Percentiles rank a stretch among this genome's conserved stretches.
Evolutionary conservation across 2,329 filamentous ascomycete species (phyloP).

Genomic region (Calonectria hawksworthii): DNA sequence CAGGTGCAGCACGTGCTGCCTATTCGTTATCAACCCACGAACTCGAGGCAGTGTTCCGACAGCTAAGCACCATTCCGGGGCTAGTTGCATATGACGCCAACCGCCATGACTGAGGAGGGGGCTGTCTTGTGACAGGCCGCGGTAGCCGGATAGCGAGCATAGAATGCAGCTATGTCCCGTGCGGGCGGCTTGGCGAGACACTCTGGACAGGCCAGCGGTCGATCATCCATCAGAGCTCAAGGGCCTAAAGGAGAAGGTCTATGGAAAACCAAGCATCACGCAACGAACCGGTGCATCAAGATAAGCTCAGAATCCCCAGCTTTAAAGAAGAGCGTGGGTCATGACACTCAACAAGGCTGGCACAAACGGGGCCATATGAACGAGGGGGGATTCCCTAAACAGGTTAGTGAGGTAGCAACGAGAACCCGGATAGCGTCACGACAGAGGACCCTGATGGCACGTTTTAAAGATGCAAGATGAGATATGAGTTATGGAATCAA

Average conservation of each 20-base stretch:
- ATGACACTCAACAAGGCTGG: background rate
- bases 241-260: background rate
- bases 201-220: background rate
- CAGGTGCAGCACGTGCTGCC: constrained; percentile 8
- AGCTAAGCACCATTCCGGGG: constrained; percentile 22
- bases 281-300: background rate
- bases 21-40: constrained; percentile 20
- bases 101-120: constrained; percentile 9
- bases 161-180: background rate
- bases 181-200: background rate
- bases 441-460: constrained; percentile 32
- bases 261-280: background rate
- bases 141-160: background rate
- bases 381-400: background rate
- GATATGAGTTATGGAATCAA: constrained; percentile 46
- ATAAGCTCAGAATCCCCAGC: background rate
- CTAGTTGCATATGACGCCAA: constrained; percentile 14
- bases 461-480: background rate
- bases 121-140: constrained; percentile 19
- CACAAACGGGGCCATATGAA: background rate
- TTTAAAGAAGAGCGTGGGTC: background rate
- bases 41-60: constrained; percentile 3
- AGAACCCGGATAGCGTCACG: constrained; percentile 13
- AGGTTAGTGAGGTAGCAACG: constrained; percentile 10
- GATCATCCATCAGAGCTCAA: background rate